Percentiles rank a stretch among this genome's conserved stretches.
phyloP scores from a whole-genome alignment of 129 eudicot genomes.

The Sambucus nigra region DNA sequence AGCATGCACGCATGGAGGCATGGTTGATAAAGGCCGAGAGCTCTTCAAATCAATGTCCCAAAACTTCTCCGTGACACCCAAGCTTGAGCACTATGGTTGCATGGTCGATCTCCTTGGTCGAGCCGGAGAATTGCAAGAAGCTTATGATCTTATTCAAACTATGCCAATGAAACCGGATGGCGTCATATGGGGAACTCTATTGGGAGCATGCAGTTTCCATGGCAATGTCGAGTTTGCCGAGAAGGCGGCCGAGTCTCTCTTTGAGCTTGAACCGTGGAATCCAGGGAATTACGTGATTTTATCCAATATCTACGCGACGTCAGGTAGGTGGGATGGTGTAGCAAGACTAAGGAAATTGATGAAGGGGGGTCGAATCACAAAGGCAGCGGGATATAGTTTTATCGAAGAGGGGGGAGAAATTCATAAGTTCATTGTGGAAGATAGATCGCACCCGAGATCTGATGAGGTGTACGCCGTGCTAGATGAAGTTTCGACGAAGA shows the following conservation, averaged over 20 bases:
- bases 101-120: constrained; percentile 76
- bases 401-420: constrained; percentile 54
- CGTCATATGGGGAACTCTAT: constrained; percentile 60
- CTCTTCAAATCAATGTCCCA: constrained; percentile 45
- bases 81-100: constrained; percentile 68
- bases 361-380: constrained; percentile 41
- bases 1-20: constrained; percentile 76
- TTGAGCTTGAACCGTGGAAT: constrained; percentile 62
- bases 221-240: constrained; percentile 48
- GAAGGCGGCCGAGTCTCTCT: constrained; percentile 47
- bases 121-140: constrained; percentile 51
- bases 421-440: constrained; percentile 64
- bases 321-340: constrained; percentile 53
- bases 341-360: constrained; percentile 54
- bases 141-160: constrained; percentile 38
- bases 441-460: constrained; percentile 54
- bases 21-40: constrained; percentile 45
- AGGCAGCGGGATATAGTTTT: constrained; percentile 62
- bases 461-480: constrained; percentile 43
- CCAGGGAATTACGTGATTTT: constrained; percentile 75
- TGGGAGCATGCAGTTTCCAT: constrained; percentile 69
- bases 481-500: constrained; percentile 25
- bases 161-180: constrained; percentile 70
- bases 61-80: constrained; percentile 33
- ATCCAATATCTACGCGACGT: constrained; percentile 57